A percentile compares a stretch with the other conserved stretches of the same genome.
Evolutionary conservation across 768 basidiomycete genomes (phyloP).

Genomic region (Trametes sanguinea): DNA sequence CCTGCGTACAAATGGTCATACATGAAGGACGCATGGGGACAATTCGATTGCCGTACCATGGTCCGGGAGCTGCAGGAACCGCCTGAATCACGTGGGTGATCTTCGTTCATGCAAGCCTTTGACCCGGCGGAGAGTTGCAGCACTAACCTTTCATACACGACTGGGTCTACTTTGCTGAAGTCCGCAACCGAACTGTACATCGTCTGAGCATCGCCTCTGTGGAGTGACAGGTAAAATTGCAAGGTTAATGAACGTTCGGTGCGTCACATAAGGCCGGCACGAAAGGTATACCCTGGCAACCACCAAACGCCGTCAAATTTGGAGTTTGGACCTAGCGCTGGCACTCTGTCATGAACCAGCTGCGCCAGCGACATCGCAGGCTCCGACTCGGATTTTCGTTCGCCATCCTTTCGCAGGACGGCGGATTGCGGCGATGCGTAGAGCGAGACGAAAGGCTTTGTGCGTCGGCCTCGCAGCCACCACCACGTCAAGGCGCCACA

Average conservation of each 20-base stretch:
- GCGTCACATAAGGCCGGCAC: background rate
- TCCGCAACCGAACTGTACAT: constrained; percentile 57
- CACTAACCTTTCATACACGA: constrained; percentile 47
- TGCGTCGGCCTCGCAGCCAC: background rate
- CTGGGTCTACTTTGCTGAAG: constrained; percentile 53
- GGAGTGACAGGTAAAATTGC: constrained; percentile 31
- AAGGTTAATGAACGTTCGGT: background rate
- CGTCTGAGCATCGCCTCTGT: constrained; percentile 62
- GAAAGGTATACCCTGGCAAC: constrained; percentile 25
- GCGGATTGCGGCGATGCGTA: background rate
- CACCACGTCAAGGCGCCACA: background rate
- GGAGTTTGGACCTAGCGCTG: constrained; percentile 7
- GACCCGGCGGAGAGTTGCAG: too few relatives aligned
- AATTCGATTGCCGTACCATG: constrained; percentile 48
- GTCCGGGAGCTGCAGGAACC: constrained; percentile 50
- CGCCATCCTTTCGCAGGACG: background rate
- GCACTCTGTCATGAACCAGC: constrained; percentile 12
- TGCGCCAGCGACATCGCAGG: constrained; percentile 6
- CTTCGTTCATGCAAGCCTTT: background rate
- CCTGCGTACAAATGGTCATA: constrained; percentile 15
- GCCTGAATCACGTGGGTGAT: constrained; percentile 30
- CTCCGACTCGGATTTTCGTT: background rate
- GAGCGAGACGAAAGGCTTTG: constrained; percentile 2
- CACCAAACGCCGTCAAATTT: constrained; percentile 24
- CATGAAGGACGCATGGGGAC: background rate